These are phyloP conservation scores for Sapria himalayana DNA, from an alignment of 345 rosid genomes.

Conservation along the genomic window DNA sequence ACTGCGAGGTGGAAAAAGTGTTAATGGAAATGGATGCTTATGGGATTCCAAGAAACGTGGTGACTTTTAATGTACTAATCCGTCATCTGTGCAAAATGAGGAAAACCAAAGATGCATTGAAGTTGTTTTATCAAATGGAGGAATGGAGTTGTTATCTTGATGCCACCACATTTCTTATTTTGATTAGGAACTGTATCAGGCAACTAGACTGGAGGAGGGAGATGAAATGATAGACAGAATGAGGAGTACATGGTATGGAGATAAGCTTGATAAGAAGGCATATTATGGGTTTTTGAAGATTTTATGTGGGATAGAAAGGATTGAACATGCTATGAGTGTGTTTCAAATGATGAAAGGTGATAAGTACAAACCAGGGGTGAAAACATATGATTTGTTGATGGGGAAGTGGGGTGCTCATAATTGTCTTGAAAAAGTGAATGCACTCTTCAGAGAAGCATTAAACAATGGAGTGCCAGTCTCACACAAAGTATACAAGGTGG, in stretches of 20 bases:
- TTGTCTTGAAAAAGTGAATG: conserved; percentile 56
- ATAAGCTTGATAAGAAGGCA: conserved; percentile 33
- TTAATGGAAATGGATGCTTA: conserved; percentile 65
- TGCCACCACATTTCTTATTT: conserved; percentile 33
- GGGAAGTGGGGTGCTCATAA: conserved; percentile 50
- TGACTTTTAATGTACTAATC: conserved; percentile 69
- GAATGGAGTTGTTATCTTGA: conserved; percentile 72
- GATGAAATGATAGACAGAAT: conserved; percentile 83
- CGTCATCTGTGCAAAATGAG: conserved; percentile 60
- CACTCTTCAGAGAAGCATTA: conserved; percentile 43
- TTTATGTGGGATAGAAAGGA: conserved; percentile 86
- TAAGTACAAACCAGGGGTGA: conserved; percentile 52
- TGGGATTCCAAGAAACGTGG: conserved; percentile 72
- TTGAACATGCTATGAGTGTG: conserved; percentile 74
- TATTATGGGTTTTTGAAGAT: conserved; percentile 59
- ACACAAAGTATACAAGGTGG: conserved; percentile 57
- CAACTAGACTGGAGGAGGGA: conserved; percentile 76
- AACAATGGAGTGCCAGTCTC: conserved; percentile 40
- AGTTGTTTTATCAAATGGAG: conserved; percentile 50
- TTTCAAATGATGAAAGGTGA: conserved; percentile 66
- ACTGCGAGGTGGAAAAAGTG: conserved; percentile 52
- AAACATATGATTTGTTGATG: conserved; percentile 70
- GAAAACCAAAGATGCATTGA: conserved; percentile 62
- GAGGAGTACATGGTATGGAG: conserved; percentile 52
- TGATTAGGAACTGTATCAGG: conserved; percentile 74